phyloP scores from a whole-genome alignment of 1,284 basidiomycete species.

The Pascua guehoae region DNA sequence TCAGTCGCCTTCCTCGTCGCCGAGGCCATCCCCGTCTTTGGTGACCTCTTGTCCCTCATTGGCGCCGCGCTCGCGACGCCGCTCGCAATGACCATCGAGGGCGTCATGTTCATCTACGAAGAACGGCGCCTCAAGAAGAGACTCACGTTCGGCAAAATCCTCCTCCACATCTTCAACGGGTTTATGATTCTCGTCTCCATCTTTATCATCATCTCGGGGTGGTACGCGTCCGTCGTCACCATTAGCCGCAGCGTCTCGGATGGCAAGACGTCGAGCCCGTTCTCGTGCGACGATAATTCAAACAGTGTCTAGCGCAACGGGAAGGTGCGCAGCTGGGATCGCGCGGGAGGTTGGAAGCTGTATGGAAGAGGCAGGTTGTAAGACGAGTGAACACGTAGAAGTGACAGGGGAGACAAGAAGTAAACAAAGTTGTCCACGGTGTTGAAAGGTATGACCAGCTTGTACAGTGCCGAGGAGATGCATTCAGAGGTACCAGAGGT shows the following conservation, averaged over 20 bases:
- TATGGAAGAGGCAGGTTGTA: no score
- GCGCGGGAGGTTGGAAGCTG: no score
- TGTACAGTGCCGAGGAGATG: no score
- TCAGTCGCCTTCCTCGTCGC: constrained; percentile 17
- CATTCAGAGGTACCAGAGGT: no score
- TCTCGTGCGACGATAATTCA: constrained; percentile 27
- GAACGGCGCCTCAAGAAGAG: constrained; percentile 8
- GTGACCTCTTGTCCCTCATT: constrained; percentile 25
- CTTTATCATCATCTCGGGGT: constrained; percentile 32
- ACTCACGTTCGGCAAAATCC: constrained; percentile 2
- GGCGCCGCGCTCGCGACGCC: constrained; percentile 24
- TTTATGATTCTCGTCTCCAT: constrained; percentile 25
- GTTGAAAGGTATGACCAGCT: no score
- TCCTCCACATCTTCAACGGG: constrained; percentile 22
- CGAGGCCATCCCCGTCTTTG: constrained; percentile 23
- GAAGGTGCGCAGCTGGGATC: no score
- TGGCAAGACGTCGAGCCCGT: constrained; percentile 14
- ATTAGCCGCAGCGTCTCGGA: constrained; percentile 16
- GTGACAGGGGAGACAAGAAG: no score
- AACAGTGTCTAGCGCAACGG: background rate
- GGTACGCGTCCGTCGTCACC: constrained; percentile 23
- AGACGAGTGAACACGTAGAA: no score
- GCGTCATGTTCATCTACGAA: constrained; percentile 34
- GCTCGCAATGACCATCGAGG: constrained; percentile 14
- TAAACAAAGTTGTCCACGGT: no score